These are phyloP conservation scores for Colletotrichum sp. DNA, from an alignment of 2,329 filamentous ascomycete genomes.

Conservation along the genomic window DNA sequence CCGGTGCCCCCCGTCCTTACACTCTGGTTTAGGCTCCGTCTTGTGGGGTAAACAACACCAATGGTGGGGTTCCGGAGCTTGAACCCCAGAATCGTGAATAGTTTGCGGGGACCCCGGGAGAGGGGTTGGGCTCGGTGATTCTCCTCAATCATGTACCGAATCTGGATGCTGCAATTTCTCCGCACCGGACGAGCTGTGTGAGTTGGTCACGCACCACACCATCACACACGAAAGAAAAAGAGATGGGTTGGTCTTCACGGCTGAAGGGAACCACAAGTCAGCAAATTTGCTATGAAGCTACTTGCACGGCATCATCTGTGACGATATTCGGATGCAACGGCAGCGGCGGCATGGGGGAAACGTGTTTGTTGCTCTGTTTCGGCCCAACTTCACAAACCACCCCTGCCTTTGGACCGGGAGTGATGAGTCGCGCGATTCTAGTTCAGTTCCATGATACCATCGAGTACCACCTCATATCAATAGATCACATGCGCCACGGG, in stretches of 20 bases:
- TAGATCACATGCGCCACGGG: background rate
- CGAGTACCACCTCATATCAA: background rate
- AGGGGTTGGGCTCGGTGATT: slow-evolving; percentile 6
- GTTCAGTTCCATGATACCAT: background rate
- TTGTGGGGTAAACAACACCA: background rate
- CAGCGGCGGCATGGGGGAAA: background rate
- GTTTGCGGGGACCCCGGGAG: background rate
- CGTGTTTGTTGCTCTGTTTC: background rate
- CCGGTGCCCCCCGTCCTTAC: background rate
- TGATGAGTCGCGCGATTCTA: background rate
- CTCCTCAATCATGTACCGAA: slow-evolving; percentile 14
- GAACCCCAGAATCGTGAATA: slow-evolving; percentile 5
- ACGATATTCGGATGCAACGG: background rate
- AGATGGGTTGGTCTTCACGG: background rate
- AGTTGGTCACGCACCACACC: background rate
- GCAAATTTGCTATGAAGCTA: background rate
- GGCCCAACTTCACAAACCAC: background rate
- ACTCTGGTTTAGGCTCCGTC: background rate
- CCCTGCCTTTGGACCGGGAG: background rate
- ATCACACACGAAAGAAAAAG: background rate
- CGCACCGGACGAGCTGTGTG: background rate
- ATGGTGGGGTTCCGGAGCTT: background rate
- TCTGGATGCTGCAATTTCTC: background rate
- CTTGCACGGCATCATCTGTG: background rate
- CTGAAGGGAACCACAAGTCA: background rate